These are phyloP conservation scores for Talaromyces ruber DNA, from an alignment of 495 filamentous ascomycete genomes.

Conservation along the genomic window DNA sequence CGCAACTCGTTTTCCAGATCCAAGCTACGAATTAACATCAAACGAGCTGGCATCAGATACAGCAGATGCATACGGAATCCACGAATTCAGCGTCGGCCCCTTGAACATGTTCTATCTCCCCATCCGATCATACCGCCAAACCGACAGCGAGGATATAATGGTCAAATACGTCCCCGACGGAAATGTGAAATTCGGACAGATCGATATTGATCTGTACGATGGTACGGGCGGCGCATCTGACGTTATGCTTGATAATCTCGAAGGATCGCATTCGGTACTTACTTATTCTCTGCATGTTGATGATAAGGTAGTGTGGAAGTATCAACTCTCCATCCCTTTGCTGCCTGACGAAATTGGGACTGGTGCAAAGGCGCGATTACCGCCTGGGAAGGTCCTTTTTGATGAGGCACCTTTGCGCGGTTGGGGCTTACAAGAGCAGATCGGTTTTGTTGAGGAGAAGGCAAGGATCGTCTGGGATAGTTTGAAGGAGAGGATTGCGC, in stretches of 20 bases:
- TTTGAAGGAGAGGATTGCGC: background rate
- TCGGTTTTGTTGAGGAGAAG: background rate
- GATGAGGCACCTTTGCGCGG: constrained; percentile 11
- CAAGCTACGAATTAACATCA: constrained; percentile 23
- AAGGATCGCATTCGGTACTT: constrained; percentile 45
- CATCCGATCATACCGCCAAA: constrained; percentile 70
- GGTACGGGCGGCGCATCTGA: constrained; percentile 31
- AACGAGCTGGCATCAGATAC: constrained; percentile 19
- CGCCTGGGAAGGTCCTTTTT: constrained; percentile 21
- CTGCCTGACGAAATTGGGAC: background rate
- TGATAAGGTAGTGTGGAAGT: constrained; percentile 69
- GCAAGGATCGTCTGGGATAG: background rate
- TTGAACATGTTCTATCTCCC: constrained; percentile 91
- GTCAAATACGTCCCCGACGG: constrained; percentile 84
- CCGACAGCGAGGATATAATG: constrained; percentile 65
- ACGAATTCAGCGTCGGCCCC: constrained; percentile 85
- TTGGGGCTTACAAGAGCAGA: constrained; percentile 4
- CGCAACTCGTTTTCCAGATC: constrained; percentile 78
- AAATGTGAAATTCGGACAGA: constrained; percentile 81
- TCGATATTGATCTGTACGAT: constrained; percentile 69
- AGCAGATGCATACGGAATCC: constrained; percentile 43
- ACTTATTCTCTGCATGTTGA: constrained; percentile 80
- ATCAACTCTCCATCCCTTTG: constrained; percentile 31
- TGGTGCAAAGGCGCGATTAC: constrained; percentile 6
- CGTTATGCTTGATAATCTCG: constrained; percentile 10